These are phyloP conservation scores for Aspergillus arachidicola DNA, from an alignment of 2,329 filamentous ascomycete genomes.

Conservation along the genomic window DNA sequence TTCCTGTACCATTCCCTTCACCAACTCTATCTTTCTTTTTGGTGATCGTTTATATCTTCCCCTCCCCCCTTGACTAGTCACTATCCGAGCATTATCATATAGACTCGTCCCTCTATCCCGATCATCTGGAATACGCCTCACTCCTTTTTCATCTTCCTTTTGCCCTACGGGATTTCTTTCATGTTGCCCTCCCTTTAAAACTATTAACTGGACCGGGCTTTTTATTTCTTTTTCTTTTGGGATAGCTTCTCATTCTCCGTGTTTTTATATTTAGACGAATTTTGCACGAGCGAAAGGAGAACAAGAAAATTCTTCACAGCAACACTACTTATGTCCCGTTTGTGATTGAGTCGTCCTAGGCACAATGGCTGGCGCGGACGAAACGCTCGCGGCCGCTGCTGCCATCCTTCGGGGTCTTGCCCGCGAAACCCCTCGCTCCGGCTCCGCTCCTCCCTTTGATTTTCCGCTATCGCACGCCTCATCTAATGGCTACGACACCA, in stretches of 20 bases:
- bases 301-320: slow-evolving; percentile 9
- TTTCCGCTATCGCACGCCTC: slow-evolving; percentile 34
- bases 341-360: slow-evolving; percentile 30
- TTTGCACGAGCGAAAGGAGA: slow-evolving; percentile 8
- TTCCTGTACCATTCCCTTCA: not conserved
- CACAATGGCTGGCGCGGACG: slow-evolving; percentile 51
- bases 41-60: not conserved
- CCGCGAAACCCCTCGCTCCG: slow-evolving; percentile 38
- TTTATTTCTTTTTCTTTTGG: not conserved
- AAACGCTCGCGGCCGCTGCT: slow-evolving; percentile 51
- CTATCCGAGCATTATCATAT: not conserved
- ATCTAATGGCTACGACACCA: slow-evolving; percentile 54
- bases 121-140: not conserved
- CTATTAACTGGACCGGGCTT: not conserved
- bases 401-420: slow-evolving; percentile 50
- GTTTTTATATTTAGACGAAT: slow-evolving; percentile 9
- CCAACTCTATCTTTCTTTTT: slow-evolving; percentile 3
- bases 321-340: slow-evolving; percentile 23
- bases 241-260: slow-evolving; percentile 5
- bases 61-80: not conserved
- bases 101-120: not conserved
- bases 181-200: slow-evolving; percentile 1
- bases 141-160: slow-evolving; percentile 4
- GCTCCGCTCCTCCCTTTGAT: slow-evolving; percentile 39
- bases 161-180: slow-evolving; percentile 3